A percentile compares a stretch with the other conserved stretches of the same genome.
Evolutionary conservation across 345 rosid genomes (phyloP).

Genomic region (Rhizophora apiculata): DNA sequence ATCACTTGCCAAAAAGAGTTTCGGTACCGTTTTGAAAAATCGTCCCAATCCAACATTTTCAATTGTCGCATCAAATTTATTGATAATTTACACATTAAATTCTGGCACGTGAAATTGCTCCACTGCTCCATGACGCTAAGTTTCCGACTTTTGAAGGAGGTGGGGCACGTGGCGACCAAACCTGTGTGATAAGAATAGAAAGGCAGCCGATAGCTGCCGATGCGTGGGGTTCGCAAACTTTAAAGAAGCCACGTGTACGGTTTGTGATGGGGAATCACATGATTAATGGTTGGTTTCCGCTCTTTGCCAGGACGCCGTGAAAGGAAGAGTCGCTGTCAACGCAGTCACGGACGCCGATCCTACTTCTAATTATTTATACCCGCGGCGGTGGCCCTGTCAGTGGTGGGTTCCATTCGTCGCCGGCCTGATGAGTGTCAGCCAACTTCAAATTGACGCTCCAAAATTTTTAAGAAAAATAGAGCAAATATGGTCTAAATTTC

Average conservation of each 20-base stretch:
- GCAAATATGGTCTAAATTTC: no score
- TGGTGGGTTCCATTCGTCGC: constrained; percentile 7
- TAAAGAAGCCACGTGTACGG: constrained; percentile 19
- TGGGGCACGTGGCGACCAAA: neutral
- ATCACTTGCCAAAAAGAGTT: no score
- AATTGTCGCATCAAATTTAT: no score
- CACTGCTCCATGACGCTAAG: no score
- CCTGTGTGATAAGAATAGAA: constrained; percentile 1
- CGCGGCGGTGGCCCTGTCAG: no score
- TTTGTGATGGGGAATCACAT: constrained; percentile 11
- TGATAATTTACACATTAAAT: no score
- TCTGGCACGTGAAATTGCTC: neutral
- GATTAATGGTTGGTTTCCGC: constrained; percentile 3
- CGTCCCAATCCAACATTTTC: no score
- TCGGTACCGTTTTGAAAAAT: no score
- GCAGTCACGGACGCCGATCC: constrained; percentile 15
- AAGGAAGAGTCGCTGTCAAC: neutral
- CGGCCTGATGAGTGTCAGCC: neutral
- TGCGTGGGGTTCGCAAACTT: neutral
- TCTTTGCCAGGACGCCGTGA: neutral
- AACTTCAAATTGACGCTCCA: neutral
- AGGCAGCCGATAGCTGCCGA: neutral
- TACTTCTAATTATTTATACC: no score
- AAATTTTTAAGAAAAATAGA: no score
- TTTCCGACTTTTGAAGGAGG: neutral